phyloP scores from a whole-genome alignment of 768 basidiomycete genomes.

The Tubosaeta brunneosetosa region DNA sequence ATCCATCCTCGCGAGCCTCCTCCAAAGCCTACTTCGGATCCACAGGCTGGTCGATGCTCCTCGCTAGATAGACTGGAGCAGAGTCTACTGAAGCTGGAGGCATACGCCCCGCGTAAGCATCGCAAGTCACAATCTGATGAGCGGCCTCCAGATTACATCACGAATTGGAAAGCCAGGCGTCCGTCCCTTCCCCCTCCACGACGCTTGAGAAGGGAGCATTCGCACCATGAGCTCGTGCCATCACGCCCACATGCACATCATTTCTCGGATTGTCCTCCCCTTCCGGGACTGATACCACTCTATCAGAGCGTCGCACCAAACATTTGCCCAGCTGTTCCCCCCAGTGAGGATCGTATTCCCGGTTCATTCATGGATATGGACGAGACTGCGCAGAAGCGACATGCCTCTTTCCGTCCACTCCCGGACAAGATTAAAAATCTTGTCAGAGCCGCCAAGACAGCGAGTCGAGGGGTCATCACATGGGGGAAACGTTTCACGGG shows the following conservation, averaged over 20 bases:
- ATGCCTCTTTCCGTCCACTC: constrained; percentile 9
- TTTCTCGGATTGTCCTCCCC: constrained; percentile 6
- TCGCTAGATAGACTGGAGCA: constrained; percentile 31
- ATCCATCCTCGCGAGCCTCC: constrained; percentile 16
- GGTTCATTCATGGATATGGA: constrained; percentile 35
- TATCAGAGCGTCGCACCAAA: neutral
- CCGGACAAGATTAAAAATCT: constrained; percentile 17
- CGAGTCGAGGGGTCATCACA: constrained; percentile 26
- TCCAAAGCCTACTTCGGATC: constrained; percentile 15
- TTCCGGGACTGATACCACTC: neutral
- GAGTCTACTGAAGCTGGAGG: constrained; percentile 32
- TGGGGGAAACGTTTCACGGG: constrained; percentile 29
- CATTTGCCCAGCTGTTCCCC: neutral
- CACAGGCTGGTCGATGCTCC: constrained; percentile 20
- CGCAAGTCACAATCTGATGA: constrained; percentile 19
- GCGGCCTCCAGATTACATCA: neutral
- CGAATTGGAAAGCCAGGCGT: constrained; percentile 7
- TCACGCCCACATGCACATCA: constrained; percentile 3
- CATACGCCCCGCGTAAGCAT: constrained; percentile 25
- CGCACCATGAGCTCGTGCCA: constrained; percentile 1
- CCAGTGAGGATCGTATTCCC: constrained; percentile 6
- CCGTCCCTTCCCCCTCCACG: constrained; percentile 20
- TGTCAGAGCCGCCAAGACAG: constrained; percentile 18
- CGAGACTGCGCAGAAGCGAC: constrained; percentile 7
- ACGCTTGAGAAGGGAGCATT: constrained; percentile 12